Base-by-base conservation (phyloP, 805 yeast genomes). In the Naumovozyma dairenensis region DNA sequence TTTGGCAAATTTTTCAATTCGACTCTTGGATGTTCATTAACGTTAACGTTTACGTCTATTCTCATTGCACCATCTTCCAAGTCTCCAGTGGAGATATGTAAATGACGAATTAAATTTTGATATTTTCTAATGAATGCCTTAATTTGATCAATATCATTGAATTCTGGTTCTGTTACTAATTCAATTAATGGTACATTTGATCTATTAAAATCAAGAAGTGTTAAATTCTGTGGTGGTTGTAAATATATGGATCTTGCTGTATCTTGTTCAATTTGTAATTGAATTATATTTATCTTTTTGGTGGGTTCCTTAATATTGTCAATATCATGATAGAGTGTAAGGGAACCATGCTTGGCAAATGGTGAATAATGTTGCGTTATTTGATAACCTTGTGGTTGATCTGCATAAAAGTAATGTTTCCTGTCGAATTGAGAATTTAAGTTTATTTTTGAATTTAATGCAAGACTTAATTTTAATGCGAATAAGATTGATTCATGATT, bases 311-410 rank as follows among this genome's bases (percentile, higher is more conserved):
- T 49, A 2, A 73, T 63, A 6, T 69, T 74, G 51, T 86, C 95
- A 35, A 66, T 63, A 22, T 68, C 58, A 16, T 60, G 56, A 8
- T 48, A 51, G 26, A 89, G 53, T 16, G 52, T 52, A 20, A 89
- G 31, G 15, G 34, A 43, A 0, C 98, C 98, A 31, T 72, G 66
- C 21, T 56, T 62, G 2, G 96, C 92, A 30, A 83, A 63, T 1
- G 97, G 96, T 22, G 68, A 67, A 53, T 71, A 84, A 50, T 75
- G 82, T 58, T 92, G 98, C 0, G 98, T 92, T 32, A 92, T 80
- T 55, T 92, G 98, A 58, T 86, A 92, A 1, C 98, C 98, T 34
- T 81, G 59, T 0, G 98, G 98, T 54, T 92, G 97, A 56, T 92
- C 98, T 1, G 87, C 89, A 55, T 92, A 92, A 57, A 92, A 86